phyloP scores from a whole-genome alignment of 1,284 basidiomycete species.

The Mrakiaceae sp. region DNA sequence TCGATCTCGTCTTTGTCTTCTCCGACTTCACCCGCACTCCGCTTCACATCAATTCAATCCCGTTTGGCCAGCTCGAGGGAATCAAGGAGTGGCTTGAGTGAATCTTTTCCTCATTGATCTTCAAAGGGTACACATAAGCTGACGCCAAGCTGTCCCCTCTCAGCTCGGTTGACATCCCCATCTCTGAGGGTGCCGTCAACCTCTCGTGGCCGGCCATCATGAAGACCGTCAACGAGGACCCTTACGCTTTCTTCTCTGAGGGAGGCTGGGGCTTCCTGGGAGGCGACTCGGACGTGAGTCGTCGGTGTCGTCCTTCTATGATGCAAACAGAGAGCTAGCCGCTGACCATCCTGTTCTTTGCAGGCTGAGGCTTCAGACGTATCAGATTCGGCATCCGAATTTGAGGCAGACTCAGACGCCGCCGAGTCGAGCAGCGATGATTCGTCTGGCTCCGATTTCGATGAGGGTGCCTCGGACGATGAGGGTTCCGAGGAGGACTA shows the following conservation, averaged over 20 bases:
- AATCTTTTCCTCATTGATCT: constrained; percentile 30
- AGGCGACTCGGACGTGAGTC: constrained; percentile 47
- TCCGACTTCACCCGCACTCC: constrained; percentile 89
- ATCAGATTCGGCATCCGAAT: constrained; percentile 67
- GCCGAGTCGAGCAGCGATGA: constrained; percentile 37
- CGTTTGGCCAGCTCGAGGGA: constrained; percentile 78
- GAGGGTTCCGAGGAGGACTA: constrained; percentile 16
- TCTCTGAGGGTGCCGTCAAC: constrained; percentile 94
- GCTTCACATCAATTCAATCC: constrained; percentile 90
- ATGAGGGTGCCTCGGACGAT: constrained; percentile 54
- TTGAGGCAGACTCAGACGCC: constrained; percentile 46
- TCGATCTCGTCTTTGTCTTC: constrained; percentile 93
- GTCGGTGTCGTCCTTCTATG: constrained; percentile 21
- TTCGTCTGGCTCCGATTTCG: constrained; percentile 41
- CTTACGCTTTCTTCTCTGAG: constrained; percentile 88
- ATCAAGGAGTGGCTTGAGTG: constrained; percentile 98
- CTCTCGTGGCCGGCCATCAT: constrained; percentile 97
- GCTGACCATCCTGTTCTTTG: constrained; percentile 7
- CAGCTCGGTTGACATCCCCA: constrained; percentile 90
- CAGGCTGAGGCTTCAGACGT: constrained; percentile 58
- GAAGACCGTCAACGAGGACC: constrained; percentile 93
- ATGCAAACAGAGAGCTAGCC: background rate
- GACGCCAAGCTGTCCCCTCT: background rate
- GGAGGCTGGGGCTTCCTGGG: constrained; percentile 95
- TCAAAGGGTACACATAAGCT: background rate